Base-by-base conservation (phyloP, 1,139 yeast genomes). In the Kodamaea plutei region DNA sequence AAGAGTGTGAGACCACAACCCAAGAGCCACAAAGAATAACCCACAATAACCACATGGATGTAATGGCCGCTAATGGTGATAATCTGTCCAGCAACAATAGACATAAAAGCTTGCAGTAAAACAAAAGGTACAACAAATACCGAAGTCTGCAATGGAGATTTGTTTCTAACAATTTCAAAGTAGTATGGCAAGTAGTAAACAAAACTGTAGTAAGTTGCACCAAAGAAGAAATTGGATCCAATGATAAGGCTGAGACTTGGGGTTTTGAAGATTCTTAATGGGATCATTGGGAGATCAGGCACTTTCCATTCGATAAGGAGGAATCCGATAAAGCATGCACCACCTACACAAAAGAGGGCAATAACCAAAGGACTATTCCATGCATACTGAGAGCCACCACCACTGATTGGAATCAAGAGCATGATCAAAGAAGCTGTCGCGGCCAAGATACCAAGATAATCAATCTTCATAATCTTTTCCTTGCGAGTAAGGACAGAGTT, bases 251-350 rank as follows among this genome's bases (percentile, higher is more conserved):
- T 53, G 31, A 73, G 56, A 15, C 69, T 57, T 3, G 58, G 52
- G 28, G 49, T 50, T 29, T 50, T 62, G 52, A 73, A 73, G 22
- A 73, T 47, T 21, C 62, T 45, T 26, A 74, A 50, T n/a, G 80
- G 80, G 22, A 76, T 57, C 72, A 76, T 70, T 7, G 83, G 82
- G 13, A 76, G 50, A 33, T 49, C 58, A 0, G 81, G 69, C 3
- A 69, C 28, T 38, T 64, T 73, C 59, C 68, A 59, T 45, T 76
- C 81, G n/a, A 69, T 54, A 5, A 69, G 23, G 2, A 75, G 28
- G 36, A 76, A 76, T 0, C 44, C 48, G 1, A 60, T 28, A 18
- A 73, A 50, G 16, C 63, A 57, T 0, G 56, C 36, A 1, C 69
- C 70, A 4, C 81, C 80, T 15, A 75, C 44, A 2, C 58, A 45